These are phyloP conservation scores for Phytophthora sp. DNA, from an alignment of 352 stramenopile species.

Conservation along the genomic window DNA sequence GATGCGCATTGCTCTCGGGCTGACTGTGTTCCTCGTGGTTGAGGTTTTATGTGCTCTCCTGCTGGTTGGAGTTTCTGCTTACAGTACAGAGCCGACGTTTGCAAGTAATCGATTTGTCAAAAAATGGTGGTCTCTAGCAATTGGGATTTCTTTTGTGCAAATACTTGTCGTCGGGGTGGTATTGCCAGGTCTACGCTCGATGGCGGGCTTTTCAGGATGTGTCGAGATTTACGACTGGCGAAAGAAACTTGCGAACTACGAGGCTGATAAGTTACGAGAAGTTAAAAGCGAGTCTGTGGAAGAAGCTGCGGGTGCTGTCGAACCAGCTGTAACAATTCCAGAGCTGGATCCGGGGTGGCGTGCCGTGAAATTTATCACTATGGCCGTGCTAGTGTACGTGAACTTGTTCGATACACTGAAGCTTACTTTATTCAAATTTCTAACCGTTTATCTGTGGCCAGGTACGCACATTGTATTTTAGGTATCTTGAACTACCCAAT, in stretches of 20 bases:
- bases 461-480: slow-evolving; percentile 72
- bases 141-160: slow-evolving; percentile 29
- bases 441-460: slow-evolving; percentile 25
- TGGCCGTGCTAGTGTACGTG: slow-evolving; percentile 63
- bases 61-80: slow-evolving; percentile 14
- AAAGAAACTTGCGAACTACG: slow-evolving; percentile 41
- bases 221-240: slow-evolving; percentile 45
- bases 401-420: background rate
- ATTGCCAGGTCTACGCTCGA: slow-evolving; percentile 31
- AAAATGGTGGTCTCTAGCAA: slow-evolving; percentile 34
- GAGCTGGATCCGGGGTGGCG: slow-evolving; percentile 55
- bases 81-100: slow-evolving; percentile 11
- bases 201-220: slow-evolving; percentile 48
- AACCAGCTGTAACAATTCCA: slow-evolving; percentile 6
- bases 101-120: slow-evolving; percentile 2
- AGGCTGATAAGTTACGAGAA: slow-evolving; percentile 38
- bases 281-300: too few relatives aligned
- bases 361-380: slow-evolving; percentile 60
- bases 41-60: slow-evolving; percentile 36
- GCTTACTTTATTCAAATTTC: background rate
- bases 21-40: slow-evolving; percentile 44
- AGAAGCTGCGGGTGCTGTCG: background rate
- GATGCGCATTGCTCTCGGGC: slow-evolving; percentile 67
- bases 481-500: slow-evolving; percentile 87
- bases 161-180: slow-evolving; percentile 29